Conservation (phyloP, 257 asterid species). For the Datura wrightii region DNA sequence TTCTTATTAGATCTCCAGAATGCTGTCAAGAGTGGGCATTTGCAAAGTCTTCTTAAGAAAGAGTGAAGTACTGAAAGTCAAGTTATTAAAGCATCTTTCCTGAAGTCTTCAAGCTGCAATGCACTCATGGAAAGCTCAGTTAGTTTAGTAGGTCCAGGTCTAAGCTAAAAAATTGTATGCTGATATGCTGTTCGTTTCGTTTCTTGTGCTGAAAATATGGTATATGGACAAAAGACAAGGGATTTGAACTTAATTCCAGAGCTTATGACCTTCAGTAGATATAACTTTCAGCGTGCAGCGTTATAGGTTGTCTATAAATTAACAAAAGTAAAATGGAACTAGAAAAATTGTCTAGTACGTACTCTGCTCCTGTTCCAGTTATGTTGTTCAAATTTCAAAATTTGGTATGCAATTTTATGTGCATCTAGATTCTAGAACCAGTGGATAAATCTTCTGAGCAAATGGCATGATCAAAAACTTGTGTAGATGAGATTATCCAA, state of each 20-base stretch:
- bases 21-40: conserved; percentile 47
- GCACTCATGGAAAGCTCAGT: conserved; percentile 7
- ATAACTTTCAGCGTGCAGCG: not conserved
- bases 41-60: conserved; percentile 46
- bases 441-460: conserved; percentile 20
- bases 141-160: conserved; percentile 18
- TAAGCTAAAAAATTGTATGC: conserved; percentile 10
- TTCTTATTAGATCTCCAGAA: conserved; percentile 47
- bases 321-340: conserved; percentile 20
- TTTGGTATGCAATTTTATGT: not conserved
- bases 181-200: not conserved
- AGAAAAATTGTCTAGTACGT: not conserved
- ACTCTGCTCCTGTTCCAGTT: not conserved
- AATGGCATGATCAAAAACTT: conserved; percentile 16
- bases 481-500: not conserved
- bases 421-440: not conserved
- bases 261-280: conserved; percentile 15
- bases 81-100: conserved; percentile 8
- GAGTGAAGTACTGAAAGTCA: conserved; percentile 33
- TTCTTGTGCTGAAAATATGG: conserved; percentile 8
- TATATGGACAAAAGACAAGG: conserved; percentile 18
- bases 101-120: conserved; percentile 13
- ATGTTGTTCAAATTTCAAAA: not conserved
- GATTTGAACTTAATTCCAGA: not conserved
- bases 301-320: not conserved